Base-by-base conservation (phyloP, 2,329 filamentous ascomycete genomes). In the Penicillium sp. region DNA sequence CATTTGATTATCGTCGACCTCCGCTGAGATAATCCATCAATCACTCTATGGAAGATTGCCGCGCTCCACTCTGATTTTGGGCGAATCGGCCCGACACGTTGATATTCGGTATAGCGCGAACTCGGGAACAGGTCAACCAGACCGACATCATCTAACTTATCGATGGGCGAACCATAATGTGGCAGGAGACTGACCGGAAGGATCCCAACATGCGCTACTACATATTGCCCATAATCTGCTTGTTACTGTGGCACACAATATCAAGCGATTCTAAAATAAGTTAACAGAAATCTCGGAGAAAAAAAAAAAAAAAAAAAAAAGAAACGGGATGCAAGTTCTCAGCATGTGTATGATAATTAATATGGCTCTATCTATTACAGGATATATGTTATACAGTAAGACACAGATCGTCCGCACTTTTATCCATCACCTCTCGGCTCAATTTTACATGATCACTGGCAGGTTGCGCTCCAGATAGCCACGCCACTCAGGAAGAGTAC, bases 401-500 rank as follows among this genome's bases (percentile, higher is more conserved):
- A 54, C 46, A 23, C 24, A 51, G 41, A 13, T 8, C n/a, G 33
- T 9, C 15, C 3, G 7, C 33, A 34, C 3, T n/a, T 39, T 21
- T 21, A 1, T 18, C 6, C 5, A 15, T 31, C 15, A 24, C 42
- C 16, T 43, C 42, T 24, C 26, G 13, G 10, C 6, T 23, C 34
- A 18, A 39, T 18, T 52, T 54, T 59, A 63, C 41, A 63, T 70
- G 56, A 67, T 64, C 9, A 72, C 67, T 6, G 70, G 70, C 18
- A 72, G 45, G 51, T 71, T 71, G 12, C 70, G 64, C 46, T 62
- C 65, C 43, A 78, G 65, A 57, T 83, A 83, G 2, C 76, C 80
- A 3, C 74, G 69, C 81, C 81, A 85, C 51, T 72, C 69, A 0
- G 83, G 82, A 43, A 75, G 64, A 2, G 72, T 76, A 29, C 83